phyloP scores from a whole-genome alignment of 257 asterid genomes.

The Schizonepeta tenuifolia region DNA sequence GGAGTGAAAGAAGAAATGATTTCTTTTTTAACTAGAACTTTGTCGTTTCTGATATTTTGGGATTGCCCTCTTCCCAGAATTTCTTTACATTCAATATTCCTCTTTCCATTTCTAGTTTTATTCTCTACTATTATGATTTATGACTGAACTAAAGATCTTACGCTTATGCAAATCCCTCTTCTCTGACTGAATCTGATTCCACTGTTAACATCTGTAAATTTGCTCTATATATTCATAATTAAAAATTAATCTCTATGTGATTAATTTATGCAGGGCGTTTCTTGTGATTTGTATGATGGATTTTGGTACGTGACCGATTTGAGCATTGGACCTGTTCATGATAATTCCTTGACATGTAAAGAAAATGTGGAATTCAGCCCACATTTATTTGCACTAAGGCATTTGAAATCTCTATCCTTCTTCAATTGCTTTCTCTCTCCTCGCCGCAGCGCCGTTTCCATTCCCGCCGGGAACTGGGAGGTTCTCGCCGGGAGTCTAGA shows the following conservation, averaged over 20 bases:
- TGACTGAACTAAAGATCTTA: conserved; percentile 12
- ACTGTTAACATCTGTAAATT: neutral
- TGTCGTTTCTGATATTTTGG: conserved; percentile 37
- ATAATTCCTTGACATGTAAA: conserved; percentile 82
- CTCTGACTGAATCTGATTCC: neutral
- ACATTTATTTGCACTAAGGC: conserved; percentile 59
- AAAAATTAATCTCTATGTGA: neutral
- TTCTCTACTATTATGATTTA: conserved; percentile 9
- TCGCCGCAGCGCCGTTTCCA: conserved; percentile 41
- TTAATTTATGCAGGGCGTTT: conserved; percentile 73
- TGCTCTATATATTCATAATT: neutral
- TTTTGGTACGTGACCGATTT: conserved; percentile 88
- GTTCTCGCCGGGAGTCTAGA: conserved; percentile 52
- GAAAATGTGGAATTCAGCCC: conserved; percentile 55
- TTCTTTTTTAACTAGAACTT: conserved; percentile 25
- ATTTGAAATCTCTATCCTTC: conserved; percentile 75
- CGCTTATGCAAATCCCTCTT: neutral
- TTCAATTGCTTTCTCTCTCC: conserved; percentile 65
- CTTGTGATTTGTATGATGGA: conserved; percentile 83
- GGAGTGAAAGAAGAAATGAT: neutral
- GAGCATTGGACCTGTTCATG: conserved; percentile 82
- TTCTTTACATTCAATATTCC: conserved; percentile 24
- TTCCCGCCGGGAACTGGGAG: conserved; percentile 68
- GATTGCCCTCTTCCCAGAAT: conserved; percentile 17
- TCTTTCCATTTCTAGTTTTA: conserved; percentile 36